Percentiles rank a stretch among this genome's conserved stretches.
Evolutionary conservation across 2,329 filamentous ascomycete genomes (phyloP).

Genomic region (Fusarium euwallaceae): DNA sequence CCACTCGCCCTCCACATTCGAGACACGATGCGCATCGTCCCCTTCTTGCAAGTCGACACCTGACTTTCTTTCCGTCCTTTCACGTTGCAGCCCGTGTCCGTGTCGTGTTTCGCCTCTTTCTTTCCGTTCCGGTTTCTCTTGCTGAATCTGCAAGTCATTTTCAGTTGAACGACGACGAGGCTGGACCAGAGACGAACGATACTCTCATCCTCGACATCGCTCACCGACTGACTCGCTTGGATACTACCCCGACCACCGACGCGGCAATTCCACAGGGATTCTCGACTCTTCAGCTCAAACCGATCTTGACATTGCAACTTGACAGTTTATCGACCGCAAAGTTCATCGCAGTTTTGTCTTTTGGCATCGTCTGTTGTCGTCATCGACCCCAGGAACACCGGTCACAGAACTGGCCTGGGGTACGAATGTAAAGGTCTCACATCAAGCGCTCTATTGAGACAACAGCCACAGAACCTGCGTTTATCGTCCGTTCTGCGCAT

Average conservation of each 20-base stretch:
- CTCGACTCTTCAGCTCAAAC: background rate
- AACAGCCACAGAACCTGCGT: slow-evolving; percentile 19
- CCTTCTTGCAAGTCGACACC: slow-evolving; percentile 39
- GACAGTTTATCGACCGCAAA: slow-evolving; percentile 3
- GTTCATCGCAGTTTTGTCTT: slow-evolving; percentile 13
- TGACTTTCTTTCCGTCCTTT: slow-evolving; percentile 43
- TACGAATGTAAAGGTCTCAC: slow-evolving; percentile 43
- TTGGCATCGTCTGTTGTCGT: slow-evolving; percentile 27
- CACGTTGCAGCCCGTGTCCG: slow-evolving; percentile 37
- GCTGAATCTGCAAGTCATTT: background rate
- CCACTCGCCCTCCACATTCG: slow-evolving; percentile 48
- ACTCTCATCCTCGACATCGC: slow-evolving; percentile 6
- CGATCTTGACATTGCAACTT: background rate
- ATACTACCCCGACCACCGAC: slow-evolving; percentile 9
- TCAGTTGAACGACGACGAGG: background rate
- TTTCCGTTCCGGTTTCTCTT: slow-evolving; percentile 4
- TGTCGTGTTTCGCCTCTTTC: slow-evolving; percentile 32
- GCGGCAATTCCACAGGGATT: slow-evolving; percentile 14
- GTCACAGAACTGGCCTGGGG: slow-evolving; percentile 46
- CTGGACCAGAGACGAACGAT: background rate
- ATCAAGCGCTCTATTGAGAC: slow-evolving; percentile 26
- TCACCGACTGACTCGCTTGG: slow-evolving; percentile 10
- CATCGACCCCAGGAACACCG: slow-evolving; percentile 46
- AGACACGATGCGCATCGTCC: slow-evolving; percentile 52
- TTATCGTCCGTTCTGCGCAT: slow-evolving; percentile 7